Percentiles rank a stretch among this genome's conserved stretches.
phyloP scores from a whole-genome alignment of 176 grass and related monocot genomes.

The Rhynchospora tenuis region DNA sequence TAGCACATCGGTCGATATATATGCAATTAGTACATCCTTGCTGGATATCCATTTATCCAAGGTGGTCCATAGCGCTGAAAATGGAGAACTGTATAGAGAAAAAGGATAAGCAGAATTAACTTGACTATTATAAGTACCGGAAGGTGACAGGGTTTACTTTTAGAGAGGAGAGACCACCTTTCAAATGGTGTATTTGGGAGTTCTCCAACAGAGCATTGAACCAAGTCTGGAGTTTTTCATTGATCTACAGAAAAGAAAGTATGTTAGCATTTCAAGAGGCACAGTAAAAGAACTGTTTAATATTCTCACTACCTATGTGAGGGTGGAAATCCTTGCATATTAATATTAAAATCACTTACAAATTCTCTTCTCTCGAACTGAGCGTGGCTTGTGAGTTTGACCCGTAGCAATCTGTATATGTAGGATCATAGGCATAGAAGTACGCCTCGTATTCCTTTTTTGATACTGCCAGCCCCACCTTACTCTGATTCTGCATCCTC shows the following conservation, averaged over 20 bases:
- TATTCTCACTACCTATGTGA: not conserved
- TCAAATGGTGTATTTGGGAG: conserved; percentile 58
- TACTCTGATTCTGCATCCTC: conserved; percentile 74
- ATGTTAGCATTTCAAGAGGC: not conserved
- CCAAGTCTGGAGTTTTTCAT: conserved; percentile 49
- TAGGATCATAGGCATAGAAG: conserved; percentile 64
- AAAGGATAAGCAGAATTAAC: not conserved
- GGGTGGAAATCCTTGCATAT: not conserved
- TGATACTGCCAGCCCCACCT: conserved; percentile 52
- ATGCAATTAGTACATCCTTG: not conserved
- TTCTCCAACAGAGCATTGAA: conserved; percentile 71
- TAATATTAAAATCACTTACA: conserved; percentile 43
- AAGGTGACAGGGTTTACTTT: not conserved
- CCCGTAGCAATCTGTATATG: conserved; percentile 65
- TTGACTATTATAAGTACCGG: not conserved
- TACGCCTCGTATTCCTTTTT: conserved; percentile 89
- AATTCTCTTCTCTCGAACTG: conserved; percentile 87
- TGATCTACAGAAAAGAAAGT: conserved; percentile 33
- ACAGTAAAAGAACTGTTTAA: not conserved
- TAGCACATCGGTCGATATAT: not conserved
- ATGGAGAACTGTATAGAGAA: too few species aligned
- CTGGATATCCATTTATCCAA: not conserved
- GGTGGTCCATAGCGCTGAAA: not conserved
- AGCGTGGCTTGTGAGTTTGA: conserved; percentile 70
- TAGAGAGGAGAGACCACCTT: conserved; percentile 12